Evolutionary conservation across 495 filamentous ascomycete genomes (phyloP), one percentile per base, ranked within the genome.

Genomic region (Penicillium canariense): DNA sequence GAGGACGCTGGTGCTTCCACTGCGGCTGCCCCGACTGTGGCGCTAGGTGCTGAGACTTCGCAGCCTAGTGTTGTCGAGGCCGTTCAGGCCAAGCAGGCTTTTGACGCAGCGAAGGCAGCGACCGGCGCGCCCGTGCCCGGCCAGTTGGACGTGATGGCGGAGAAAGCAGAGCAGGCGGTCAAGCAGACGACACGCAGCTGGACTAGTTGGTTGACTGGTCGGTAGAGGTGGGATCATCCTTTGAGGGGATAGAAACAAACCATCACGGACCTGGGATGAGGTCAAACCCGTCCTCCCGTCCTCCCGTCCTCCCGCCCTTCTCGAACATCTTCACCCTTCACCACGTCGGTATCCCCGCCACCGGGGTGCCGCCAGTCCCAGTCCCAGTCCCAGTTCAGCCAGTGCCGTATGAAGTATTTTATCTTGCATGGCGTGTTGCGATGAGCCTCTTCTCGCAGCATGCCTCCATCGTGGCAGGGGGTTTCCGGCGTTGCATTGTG

Each of bases 201-300:
- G 76, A 71, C 62, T 51, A 71, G 69, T 56, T 77, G 76, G 74
- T 52, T 76, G 43, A 74, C 70, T 32, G 68, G 73, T 17, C 72
- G 70, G 62, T 77, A 57, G 63, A 60, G 22, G 15, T 25, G 31
- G 1, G 30, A 27, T 53, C 4, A 11, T 28, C 36, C 23, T 18
- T 38, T 15, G 9, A n/a, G 47, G n/a, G 32, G 11, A 30, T 48
- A 22, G 45, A 32, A 31, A 18, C 10, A 26, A 12, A 17, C 22
- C 15, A 18, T 10, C 9, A 32, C 12, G 40, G 38, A 52, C 20
- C 3, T 17, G 43, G 28, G 27, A 40, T 35, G n/a, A n/a, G n/a
- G n/a, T n/a, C 20, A 27, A 32, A 43, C 20, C 17, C 26, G 38
- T 38, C 30, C 27, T 30, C 42, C 38, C n/a, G n/a, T n/a, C n/a